These are phyloP conservation scores for Naganishia kalamii DNA, from an alignment of 768 basidiomycete species.

Conservation along the genomic window DNA sequence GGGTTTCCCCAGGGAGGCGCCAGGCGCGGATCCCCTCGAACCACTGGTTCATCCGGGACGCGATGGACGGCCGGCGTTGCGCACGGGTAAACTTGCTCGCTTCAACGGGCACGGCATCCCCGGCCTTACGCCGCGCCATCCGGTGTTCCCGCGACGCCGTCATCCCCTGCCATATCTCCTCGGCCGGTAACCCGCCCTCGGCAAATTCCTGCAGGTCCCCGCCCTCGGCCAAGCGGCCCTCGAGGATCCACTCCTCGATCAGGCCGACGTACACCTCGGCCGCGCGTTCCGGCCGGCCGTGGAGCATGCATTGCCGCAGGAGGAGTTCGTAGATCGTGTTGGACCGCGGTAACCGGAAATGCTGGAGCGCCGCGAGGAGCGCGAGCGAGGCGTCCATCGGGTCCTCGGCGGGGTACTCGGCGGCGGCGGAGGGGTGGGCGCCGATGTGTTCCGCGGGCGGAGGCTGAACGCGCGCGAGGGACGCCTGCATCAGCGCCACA, in stretches of 20 bases:
- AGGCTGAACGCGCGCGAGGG: not conserved
- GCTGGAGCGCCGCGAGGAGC: conserved; percentile 25
- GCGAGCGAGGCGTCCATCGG: not conserved
- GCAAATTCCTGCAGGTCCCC: conserved; percentile 34
- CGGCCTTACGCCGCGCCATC: not conserved
- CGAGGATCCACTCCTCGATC: conserved; percentile 47
- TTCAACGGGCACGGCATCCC: not conserved
- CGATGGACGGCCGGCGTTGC: conserved; percentile 8
- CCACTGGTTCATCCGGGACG: conserved; percentile 28
- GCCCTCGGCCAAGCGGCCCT: conserved; percentile 42
- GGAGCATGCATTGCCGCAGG: conserved; percentile 29
- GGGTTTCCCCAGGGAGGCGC: conserved; percentile 38
- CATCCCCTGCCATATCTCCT: not conserved
- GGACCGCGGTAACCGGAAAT: conserved; percentile 30
- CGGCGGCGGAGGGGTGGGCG: not conserved
- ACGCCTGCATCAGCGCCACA: conserved; percentile 11
- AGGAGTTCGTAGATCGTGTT: conserved; percentile 29
- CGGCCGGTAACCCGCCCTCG: conserved; percentile 35
- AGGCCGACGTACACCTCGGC: conserved; percentile 43
- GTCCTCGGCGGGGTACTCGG: not conserved
- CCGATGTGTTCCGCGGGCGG: not conserved
- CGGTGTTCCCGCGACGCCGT: not conserved
- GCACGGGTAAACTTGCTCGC: not conserved
- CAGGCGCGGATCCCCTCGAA: conserved; percentile 41
- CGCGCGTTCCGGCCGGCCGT: conserved; percentile 33